These are phyloP conservation scores for Chytriomyces sp. DNA, from an alignment of 192 early-diverging fungal species.

Conservation along the genomic window DNA sequence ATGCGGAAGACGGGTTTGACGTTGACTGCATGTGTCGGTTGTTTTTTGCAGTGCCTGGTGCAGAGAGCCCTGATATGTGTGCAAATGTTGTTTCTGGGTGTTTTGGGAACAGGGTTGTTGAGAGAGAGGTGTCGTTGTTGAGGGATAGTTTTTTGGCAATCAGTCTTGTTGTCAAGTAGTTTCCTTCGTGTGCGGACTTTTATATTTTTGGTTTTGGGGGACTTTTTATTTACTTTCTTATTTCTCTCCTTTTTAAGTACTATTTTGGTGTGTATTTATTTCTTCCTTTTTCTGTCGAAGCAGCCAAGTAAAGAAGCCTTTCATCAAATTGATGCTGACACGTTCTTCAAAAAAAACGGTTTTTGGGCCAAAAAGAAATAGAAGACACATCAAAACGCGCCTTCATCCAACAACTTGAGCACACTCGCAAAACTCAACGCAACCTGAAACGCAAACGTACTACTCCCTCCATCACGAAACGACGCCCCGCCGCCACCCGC, in stretches of 20 bases:
- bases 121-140: neutral
- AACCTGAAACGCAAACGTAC: slow-evolving; percentile 14
- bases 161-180: neutral
- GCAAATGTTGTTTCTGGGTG: neutral
- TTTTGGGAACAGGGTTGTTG: neutral
- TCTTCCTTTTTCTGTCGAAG: no score
- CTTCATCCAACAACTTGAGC: neutral
- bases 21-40: neutral
- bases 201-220: neutral
- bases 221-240: no score
- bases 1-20: neutral
- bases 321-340: no score
- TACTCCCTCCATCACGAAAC: neutral
- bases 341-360: no score
- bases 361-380: no score
- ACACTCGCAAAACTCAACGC: slow-evolving; percentile 6
- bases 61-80: neutral
- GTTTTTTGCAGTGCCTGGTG: neutral
- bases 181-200: neutral
- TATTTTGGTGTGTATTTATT: no score
- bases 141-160: neutral
- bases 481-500: neutral
- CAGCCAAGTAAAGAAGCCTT: no score
- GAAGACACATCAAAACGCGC: no score
- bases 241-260: no score